Evolutionary conservation across 2,329 filamentous ascomycete genomes (phyloP), one percentile per base, ranked within the genome.

Genomic region (Gaeumannomyces tritici): DNA sequence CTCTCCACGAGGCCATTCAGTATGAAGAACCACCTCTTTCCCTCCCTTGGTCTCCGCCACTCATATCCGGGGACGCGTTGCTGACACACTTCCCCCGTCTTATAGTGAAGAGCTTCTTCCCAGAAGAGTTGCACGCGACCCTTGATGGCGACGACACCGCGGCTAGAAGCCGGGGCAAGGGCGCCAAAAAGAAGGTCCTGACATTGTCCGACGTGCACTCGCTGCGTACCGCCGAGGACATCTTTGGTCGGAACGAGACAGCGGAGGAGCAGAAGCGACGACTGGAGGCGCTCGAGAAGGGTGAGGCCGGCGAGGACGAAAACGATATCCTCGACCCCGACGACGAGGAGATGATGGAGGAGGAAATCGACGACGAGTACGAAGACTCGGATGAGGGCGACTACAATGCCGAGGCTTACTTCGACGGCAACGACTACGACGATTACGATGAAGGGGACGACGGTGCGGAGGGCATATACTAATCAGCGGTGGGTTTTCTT

Each of bases 401-500:
- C 64, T 86, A 86, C 69, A 80, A 86, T 57, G 83, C 83, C 2
- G 83, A 86, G 67, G 77, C 77, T 12, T 85, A 85, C 73, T 86
- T 86, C 69, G 83, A 85, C 64, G 81, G 79, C 28, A 82, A 81
- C 15, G 81, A 83, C 64, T 74, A 75, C n/a, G 81, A 84, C 28
- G 78, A 82, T 61, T 78, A 79, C 47, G 79, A 80, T 27, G 81
- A 82, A 58, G 79, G 79, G 59, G 80, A 79, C 9, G 82, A 82
- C 28, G 81, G 72, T 54, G 69, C 70, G 35, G 73, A 72, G 60
- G 69, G 65, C 24, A 64, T 66, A 55, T 68, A 66, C 27, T 69
- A 64, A 55, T 42, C n/a, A 21, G 59, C 24, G 21, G 59, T 35
- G 27, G 27, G 31, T 28, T 18, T 51, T 9, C 18, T 51, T 51